These are phyloP conservation scores for Simplicillium sp. DNA, from an alignment of 2,329 filamentous ascomycete species.

Conservation along the genomic window DNA sequence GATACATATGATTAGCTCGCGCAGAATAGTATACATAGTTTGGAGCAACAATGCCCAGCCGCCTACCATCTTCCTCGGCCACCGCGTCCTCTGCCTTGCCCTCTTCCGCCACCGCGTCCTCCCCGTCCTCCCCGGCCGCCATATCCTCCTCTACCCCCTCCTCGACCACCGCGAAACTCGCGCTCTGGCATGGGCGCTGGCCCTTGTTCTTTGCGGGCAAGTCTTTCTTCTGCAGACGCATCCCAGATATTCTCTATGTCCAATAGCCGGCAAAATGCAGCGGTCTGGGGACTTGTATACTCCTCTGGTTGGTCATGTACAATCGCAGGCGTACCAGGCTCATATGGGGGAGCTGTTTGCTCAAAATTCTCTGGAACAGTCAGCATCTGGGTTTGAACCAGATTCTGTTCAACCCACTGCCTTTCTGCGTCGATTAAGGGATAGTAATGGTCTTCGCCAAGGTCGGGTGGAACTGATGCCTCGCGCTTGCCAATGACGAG, in stretches of 20 bases:
- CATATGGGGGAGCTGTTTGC: conserved; percentile 64
- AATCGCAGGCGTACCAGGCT: conserved; percentile 44
- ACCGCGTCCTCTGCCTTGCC: conserved; percentile 13
- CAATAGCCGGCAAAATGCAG: conserved; percentile 69
- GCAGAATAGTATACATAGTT: neutral
- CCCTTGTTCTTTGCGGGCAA: conserved; percentile 45
- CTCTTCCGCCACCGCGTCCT: conserved; percentile 19
- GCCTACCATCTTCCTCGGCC: conserved; percentile 8
- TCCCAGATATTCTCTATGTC: conserved; percentile 69
- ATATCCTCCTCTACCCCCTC: conserved; percentile 24
- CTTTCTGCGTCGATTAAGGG: conserved; percentile 60
- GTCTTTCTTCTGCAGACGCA: conserved; percentile 61
- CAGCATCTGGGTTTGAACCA: conserved; percentile 54
- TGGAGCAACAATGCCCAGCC: neutral
- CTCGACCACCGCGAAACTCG: conserved; percentile 18
- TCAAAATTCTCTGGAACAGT: conserved; percentile 70
- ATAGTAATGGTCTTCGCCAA: conserved; percentile 59
- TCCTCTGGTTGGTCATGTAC: conserved; percentile 61
- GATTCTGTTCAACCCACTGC: conserved; percentile 71
- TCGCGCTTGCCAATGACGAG: conserved; percentile 53
- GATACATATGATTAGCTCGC: too few relatives aligned
- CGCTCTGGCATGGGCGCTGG: conserved; percentile 34
- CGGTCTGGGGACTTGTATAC: conserved; percentile 81
- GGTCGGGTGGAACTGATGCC: conserved; percentile 44
- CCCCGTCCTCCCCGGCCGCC: conserved; percentile 26